These are phyloP conservation scores for Lagenidium giganteum DNA, from an alignment of 352 stramenopile genomes.

Conservation along the genomic window DNA sequence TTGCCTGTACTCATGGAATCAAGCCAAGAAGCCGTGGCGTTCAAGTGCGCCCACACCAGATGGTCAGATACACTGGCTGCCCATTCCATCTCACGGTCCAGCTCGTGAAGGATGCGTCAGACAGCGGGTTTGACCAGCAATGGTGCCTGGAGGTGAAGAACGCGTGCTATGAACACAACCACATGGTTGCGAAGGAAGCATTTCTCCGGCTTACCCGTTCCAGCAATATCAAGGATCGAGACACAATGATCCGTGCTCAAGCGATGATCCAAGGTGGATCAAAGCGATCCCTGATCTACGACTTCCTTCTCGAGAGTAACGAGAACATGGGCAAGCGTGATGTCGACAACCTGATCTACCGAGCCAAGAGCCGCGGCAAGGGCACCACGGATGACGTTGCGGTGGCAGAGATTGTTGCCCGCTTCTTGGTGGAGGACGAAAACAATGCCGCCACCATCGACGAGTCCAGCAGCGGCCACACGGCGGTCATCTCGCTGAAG, in stretches of 20 bases:
- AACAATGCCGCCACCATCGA: neutral
- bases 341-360: conserved; percentile 2
- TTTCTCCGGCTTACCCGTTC: too few relatives aligned
- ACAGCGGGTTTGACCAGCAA: neutral
- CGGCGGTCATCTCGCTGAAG: conserved; percentile 3
- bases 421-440: too few relatives aligned
- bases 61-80: neutral
- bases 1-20: too few relatives aligned
- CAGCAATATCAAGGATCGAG: too few relatives aligned
- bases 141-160: neutral
- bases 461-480: neutral
- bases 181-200: neutral
- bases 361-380: too few relatives aligned
- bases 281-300: neutral
- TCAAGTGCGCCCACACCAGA: too few relatives aligned
- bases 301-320: neutral
- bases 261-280: too few relatives aligned
- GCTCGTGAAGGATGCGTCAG: too few relatives aligned
- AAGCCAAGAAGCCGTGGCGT: too few relatives aligned
- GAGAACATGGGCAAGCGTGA: conserved; percentile 9
- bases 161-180: neutral
- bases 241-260: too few relatives aligned
- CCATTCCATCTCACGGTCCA: neutral
- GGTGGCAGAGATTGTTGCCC: too few relatives aligned
- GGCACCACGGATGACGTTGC: too few relatives aligned